Evolutionary conservation across 2,329 filamentous ascomycete species (phyloP).

Genomic region (Fusarium drepaniforme): DNA sequence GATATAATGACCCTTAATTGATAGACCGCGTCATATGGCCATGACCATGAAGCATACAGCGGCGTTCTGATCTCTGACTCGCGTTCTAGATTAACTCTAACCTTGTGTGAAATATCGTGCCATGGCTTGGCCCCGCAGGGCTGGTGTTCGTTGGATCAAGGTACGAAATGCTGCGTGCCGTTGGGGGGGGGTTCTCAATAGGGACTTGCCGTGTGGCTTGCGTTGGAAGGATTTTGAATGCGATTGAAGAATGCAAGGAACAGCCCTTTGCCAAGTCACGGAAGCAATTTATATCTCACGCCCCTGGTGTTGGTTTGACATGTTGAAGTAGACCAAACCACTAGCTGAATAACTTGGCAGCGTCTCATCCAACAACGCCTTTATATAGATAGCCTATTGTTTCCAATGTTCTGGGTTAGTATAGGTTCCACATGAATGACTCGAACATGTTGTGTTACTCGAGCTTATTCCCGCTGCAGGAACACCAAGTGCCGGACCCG

Average conservation of each 20-base stretch:
- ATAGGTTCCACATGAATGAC: neutral
- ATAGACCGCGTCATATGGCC: constrained; percentile 23
- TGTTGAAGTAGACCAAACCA: neutral
- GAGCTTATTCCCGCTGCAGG: neutral
- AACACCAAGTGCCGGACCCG: neutral
- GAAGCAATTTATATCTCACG: neutral
- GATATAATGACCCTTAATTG: constrained; percentile 25
- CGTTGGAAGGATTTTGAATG: neutral
- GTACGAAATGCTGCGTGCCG: neutral
- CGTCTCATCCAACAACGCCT: neutral
- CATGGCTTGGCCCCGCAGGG: neutral
- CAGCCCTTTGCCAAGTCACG: neutral
- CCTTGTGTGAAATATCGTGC: neutral
- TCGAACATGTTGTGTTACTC: neutral
- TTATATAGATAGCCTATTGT: neutral
- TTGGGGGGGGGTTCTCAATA: neutral
- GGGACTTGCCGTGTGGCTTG: neutral
- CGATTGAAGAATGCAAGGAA: neutral
- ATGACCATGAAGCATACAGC: constrained; percentile 18
- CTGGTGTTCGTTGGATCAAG: neutral
- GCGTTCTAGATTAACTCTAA: neutral
- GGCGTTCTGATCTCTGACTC: constrained; percentile 25
- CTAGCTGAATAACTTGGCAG: neutral
- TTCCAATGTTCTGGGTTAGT: neutral
- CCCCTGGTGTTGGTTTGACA: neutral